Conservation (phyloP, 78 protist species). For the Dictyostelium intermedium region DNA sequence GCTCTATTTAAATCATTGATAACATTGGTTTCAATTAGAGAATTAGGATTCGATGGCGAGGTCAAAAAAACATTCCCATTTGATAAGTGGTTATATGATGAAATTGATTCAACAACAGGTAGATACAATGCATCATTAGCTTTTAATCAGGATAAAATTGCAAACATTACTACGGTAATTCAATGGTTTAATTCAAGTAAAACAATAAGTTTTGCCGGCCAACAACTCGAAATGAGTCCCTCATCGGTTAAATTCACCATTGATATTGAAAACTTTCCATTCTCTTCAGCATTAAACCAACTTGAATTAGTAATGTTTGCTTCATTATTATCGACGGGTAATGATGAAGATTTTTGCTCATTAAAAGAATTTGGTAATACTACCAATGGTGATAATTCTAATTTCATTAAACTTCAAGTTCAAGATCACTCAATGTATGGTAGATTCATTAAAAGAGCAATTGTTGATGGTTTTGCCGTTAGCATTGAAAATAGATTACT, state of each 20-base stretch:
- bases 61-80: neutral
- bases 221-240: neutral
- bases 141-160: neutral
- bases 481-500: neutral
- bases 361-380: constrained; percentile 11
- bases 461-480: neutral
- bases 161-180: neutral
- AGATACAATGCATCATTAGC: neutral
- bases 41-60: neutral
- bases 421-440: neutral
- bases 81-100: neutral
- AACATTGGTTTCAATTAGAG: neutral
- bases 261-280: neutral
- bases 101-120: neutral
- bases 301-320: constrained; percentile 19
- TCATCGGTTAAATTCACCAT: constrained; percentile 13
- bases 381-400: neutral
- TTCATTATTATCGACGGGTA: neutral
- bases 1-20: neutral
- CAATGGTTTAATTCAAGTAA: neutral
- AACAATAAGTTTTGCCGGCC: neutral
- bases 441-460: constrained; percentile 5
- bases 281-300: neutral
- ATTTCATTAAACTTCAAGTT: neutral
- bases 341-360: neutral